Evolutionary conservation across 345 rosid species (phyloP).

Genomic region (Hypericum perforatum): DNA sequence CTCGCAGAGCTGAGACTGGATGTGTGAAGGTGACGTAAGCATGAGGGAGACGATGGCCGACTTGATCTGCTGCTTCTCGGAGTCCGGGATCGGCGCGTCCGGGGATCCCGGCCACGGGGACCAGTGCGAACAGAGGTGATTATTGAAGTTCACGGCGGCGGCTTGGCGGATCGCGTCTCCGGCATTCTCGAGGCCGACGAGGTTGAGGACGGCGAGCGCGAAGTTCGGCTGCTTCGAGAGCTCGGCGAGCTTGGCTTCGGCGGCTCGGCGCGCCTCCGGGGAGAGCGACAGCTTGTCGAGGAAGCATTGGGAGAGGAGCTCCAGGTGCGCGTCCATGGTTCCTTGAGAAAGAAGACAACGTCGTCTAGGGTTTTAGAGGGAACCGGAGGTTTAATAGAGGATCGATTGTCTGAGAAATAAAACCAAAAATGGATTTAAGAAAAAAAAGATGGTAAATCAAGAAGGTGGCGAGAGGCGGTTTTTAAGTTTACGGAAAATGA

Average conservation of each 20-base stretch:
- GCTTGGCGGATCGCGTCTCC: conserved; percentile 87
- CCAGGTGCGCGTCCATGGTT: conserved; percentile 30
- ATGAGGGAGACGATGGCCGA: conserved; percentile 67
- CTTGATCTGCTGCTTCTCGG: conserved; percentile 86
- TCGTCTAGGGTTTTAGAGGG: no score
- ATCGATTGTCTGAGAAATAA: no score
- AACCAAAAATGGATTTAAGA: no score
- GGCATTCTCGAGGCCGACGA: conserved; percentile 59
- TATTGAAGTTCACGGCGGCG: conserved; percentile 91
- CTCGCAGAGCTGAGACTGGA: conserved; percentile 92
- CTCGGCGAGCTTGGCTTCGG: conserved; percentile 50
- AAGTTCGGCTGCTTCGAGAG: conserved; percentile 62
- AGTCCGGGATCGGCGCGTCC: conserved; percentile 32
- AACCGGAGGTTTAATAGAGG: no score
- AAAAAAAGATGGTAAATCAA: no score
- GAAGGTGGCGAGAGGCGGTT: no score
- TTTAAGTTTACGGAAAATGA: no score
- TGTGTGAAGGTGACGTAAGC: conserved; percentile 64
- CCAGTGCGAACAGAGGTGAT: conserved; percentile 86
- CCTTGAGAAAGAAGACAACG: no score
- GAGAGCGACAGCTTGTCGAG: conserved; percentile 65
- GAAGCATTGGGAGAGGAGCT: conserved; percentile 73
- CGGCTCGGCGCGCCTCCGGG: conserved; percentile 78
- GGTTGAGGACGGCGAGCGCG: conserved; percentile 70
- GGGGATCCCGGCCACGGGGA: conserved; percentile 31